A percentile compares a stretch with the other conserved stretches of the same genome.
Conservation (phyloP, 306 rosid species). For the Citrullus mucosospermus region DNA sequence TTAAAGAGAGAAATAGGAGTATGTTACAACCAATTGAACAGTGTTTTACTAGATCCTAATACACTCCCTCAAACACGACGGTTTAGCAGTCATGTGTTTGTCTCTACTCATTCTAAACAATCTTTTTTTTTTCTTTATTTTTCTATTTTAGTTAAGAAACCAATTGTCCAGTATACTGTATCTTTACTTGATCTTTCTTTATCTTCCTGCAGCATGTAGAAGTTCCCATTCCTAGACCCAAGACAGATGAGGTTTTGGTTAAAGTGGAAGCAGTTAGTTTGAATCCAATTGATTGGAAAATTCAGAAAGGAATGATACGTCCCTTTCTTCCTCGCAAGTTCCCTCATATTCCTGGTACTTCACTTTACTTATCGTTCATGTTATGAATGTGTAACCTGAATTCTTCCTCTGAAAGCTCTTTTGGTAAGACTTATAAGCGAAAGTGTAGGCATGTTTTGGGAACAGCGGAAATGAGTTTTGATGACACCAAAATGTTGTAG, state of each 20-base stretch:
- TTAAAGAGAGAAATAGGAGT: too few relatives aligned
- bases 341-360: slow-evolving; percentile 53
- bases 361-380: background rate
- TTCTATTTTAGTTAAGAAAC: too few relatives aligned
- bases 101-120: too few relatives aligned
- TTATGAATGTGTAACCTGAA: background rate
- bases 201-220: slow-evolving; percentile 42
- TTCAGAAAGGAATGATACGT: slow-evolving; percentile 41
- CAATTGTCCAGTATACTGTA: too few relatives aligned
- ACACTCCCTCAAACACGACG: background rate
- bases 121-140: too few relatives aligned
- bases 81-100: too few relatives aligned
- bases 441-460: background rate
- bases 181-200: background rate
- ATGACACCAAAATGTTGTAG: too few relatives aligned
- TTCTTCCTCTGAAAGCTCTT: background rate
- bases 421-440: background rate
- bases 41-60: too few relatives aligned
- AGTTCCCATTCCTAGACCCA: slow-evolving; percentile 52
- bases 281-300: slow-evolving; percentile 67
- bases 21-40: too few relatives aligned
- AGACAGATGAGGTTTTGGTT: slow-evolving; percentile 32
- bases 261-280: slow-evolving; percentile 51
- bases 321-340: slow-evolving; percentile 33
- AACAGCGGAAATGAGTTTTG: background rate